A percentile compares a stretch with the other conserved stretches of the same genome.
These are phyloP conservation scores for Chalciporus piperatus DNA, from an alignment of 768 basidiomycete species.

Conservation along the genomic window DNA sequence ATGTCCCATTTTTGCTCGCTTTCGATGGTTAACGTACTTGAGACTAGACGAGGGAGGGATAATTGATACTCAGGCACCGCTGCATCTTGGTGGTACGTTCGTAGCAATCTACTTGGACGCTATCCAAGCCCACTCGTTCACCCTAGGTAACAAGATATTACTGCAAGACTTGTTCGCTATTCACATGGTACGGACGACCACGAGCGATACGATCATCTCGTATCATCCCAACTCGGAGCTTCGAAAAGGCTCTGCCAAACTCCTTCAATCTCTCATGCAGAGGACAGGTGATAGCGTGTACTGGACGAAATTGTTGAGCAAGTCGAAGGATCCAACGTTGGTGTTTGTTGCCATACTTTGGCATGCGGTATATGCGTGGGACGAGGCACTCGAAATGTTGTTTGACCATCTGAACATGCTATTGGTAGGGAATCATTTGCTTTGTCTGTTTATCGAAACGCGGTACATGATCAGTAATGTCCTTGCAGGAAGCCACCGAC, in stretches of 20 bases:
- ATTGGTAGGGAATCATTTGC: not conserved
- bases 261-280: slow-evolving; percentile 7
- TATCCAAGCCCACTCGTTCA: too few relatives aligned
- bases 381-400: slow-evolving; percentile 47
- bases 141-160: slow-evolving; percentile 4
- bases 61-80: slow-evolving; percentile 22
- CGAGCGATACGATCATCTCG: slow-evolving; percentile 11
- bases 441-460: too few relatives aligned
- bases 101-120: not conserved
- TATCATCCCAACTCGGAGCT: slow-evolving; percentile 4
- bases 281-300: slow-evolving; percentile 5
- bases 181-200: slow-evolving; percentile 40
- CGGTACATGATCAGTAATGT: too few relatives aligned
- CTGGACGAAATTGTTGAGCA: slow-evolving; percentile 5
- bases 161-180: slow-evolving; percentile 45
- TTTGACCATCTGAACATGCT: not conserved
- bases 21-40: too few relatives aligned
- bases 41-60: not conserved
- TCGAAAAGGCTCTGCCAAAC: not conserved
- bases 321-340: slow-evolving; percentile 44
- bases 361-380: slow-evolving; percentile 56
- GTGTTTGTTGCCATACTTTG: slow-evolving; percentile 46
- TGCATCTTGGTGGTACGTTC: slow-evolving; percentile 28
- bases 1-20: too few relatives aligned
- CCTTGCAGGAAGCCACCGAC: not conserved